phyloP scores from a whole-genome alignment of 2,329 filamentous ascomycete species.

The Hypoxylon sp. region DNA sequence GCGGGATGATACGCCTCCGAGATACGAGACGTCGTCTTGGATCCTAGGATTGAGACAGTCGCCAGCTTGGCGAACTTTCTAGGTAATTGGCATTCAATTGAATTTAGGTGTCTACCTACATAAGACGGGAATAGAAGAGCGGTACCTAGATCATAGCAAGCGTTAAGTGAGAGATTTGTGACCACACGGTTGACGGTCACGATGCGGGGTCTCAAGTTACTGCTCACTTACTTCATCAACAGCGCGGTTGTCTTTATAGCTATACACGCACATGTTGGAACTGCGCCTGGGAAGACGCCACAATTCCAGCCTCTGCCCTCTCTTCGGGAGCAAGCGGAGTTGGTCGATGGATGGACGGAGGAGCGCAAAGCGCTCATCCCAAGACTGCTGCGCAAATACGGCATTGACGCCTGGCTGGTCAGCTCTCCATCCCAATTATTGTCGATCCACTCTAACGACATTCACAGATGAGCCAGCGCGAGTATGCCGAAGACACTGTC shows the following conservation, averaged over 20 bases:
- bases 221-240: conserved; percentile 23
- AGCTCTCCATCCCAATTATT: conserved; percentile 33
- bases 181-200: neutral
- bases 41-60: neutral
- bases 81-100: neutral
- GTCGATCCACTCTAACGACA: neutral
- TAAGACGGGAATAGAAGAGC: neutral
- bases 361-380: conserved; percentile 61
- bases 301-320: conserved; percentile 60
- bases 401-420: conserved; percentile 65
- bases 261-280: conserved; percentile 21
- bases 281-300: conserved; percentile 45
- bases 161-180: neutral
- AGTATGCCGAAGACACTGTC: conserved; percentile 67
- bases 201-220: conserved; percentile 34
- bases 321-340: conserved; percentile 61
- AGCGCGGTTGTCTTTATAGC: conserved; percentile 11
- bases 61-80: neutral
- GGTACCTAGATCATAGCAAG: neutral
- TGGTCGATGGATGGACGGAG: conserved; percentile 62
- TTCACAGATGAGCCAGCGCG: conserved; percentile 64
- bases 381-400: conserved; percentile 60
- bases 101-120: neutral
- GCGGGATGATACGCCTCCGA: conserved; percentile 6
- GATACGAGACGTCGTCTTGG: conserved; percentile 15